phyloP scores from a whole-genome alignment of 2,329 filamentous ascomycete species.

The Tolypocladium endophyticum region DNA sequence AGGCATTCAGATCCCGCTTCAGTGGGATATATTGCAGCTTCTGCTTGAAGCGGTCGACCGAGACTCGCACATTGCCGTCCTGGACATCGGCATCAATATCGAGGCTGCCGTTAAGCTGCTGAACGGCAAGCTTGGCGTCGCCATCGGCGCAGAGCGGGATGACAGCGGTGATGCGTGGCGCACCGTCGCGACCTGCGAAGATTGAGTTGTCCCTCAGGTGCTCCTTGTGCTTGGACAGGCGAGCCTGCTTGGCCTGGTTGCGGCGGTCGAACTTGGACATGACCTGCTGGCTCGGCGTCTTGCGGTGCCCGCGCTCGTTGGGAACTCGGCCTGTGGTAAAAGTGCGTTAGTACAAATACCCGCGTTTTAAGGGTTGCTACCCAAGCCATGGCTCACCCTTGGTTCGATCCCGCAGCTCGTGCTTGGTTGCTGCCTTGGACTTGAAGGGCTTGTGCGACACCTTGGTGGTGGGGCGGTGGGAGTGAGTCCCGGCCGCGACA shows the following conservation, averaged over 20 bases:
- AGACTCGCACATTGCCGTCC: conserved; percentile 50
- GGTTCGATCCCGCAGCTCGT: conserved; percentile 68
- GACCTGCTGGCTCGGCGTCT: conserved; percentile 88
- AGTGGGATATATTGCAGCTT: conserved; percentile 77
- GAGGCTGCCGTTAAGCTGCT: conserved; percentile 63
- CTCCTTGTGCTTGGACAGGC: conserved; percentile 72
- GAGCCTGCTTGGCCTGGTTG: conserved; percentile 89
- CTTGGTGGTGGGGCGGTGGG: conserved; percentile 91
- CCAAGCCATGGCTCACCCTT: conserved; percentile 51
- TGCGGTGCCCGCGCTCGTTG: conserved; percentile 62
- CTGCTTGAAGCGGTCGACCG: conserved; percentile 88
- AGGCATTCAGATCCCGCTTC: conserved; percentile 61
- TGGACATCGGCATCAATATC: conserved; percentile 61
- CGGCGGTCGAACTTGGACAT: conserved; percentile 95
- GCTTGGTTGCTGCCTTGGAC: conserved; percentile 80
- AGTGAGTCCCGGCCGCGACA: conserved; percentile 56
- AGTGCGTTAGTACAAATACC: background rate
- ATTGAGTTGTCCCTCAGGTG: conserved; percentile 69
- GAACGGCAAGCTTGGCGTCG: conserved; percentile 56
- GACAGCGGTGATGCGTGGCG: conserved; percentile 78
- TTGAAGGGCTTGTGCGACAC: conserved; percentile 83
- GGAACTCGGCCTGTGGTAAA: conserved; percentile 59
- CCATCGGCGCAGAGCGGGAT: conserved; percentile 71
- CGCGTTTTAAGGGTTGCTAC: no score
- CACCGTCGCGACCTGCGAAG: conserved; percentile 78